Base-by-base conservation (phyloP, 371 early-diverging fungal species). In the Actinomortierella ambigua region DNA sequence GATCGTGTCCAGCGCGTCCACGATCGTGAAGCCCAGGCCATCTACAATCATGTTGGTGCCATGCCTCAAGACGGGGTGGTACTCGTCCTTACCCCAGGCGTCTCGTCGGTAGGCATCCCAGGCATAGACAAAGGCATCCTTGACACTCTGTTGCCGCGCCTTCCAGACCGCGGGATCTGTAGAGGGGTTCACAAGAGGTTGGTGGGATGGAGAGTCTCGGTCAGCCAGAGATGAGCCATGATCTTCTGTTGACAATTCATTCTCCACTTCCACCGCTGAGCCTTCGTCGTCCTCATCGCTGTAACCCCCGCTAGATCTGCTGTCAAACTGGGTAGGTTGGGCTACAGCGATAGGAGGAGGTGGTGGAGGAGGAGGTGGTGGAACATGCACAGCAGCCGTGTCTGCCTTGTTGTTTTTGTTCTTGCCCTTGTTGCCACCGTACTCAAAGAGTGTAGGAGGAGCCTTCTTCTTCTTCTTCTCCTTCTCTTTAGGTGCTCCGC, bases 1-100 rank as follows among this genome's bases (percentile, higher is more conserved):
- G 44, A 93, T 81, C 11, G 96, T 95, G 65, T 95, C 96, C 28
- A 97, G 71, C 2, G 94, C 75, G 66, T 97, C 97, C 4, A 94
- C 79, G 59, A 94, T 84, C 43, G 93, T 94, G 43, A 94, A 81
- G 0, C 93, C 91, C 58, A 91, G 80, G 22, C 89, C 89, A 18
- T 77, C 65, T 53, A 76, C 68, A 55, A 77, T 65, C 46, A 67
- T 52, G 57, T 84, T 85, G 50, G 55, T 63, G 2, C 84, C 84
- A 11, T 60, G 59, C 41, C 67, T 69, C 27, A 57, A 18, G n/a
- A 93, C 51, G 1, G 97, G 96, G 26, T 85, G 81, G 55, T 94
- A 91, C 71, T 95, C 95, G 63, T 97, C 95, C 26, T 63, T 77
- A 14, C 95, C 95, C 80, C 88, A 93, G 0, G 94, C 94, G 63